These are phyloP conservation scores for Zizania latifolia DNA, from an alignment of 176 grass and related monocot genomes.

Conservation along the genomic window DNA sequence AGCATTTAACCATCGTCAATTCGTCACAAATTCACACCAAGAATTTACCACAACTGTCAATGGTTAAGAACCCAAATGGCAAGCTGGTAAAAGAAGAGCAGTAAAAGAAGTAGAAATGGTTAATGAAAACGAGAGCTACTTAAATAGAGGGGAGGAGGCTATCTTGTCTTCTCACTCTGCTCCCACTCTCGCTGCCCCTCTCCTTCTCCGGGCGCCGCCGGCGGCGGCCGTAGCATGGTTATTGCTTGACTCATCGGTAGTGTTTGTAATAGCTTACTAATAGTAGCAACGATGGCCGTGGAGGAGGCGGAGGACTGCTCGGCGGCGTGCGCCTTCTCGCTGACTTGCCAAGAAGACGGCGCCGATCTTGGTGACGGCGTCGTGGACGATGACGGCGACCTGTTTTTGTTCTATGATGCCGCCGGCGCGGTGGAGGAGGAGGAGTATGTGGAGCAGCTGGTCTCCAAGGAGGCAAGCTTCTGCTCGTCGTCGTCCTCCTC, in stretches of 20 bases:
- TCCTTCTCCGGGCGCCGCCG: slow-evolving; percentile 15
- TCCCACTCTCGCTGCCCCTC: background rate
- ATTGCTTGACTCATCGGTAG: background rate
- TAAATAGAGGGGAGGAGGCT: slow-evolving; percentile 35
- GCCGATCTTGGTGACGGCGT: slow-evolving; percentile 40
- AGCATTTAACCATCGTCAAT: no score
- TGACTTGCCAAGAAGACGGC: slow-evolving; percentile 74
- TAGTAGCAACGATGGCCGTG: slow-evolving; percentile 27
- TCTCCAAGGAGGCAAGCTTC: slow-evolving; percentile 64
- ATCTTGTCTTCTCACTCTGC: slow-evolving; percentile 23
- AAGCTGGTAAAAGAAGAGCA: background rate
- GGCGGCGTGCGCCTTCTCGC: slow-evolving; percentile 49
- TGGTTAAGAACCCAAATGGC: background rate
- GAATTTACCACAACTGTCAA: slow-evolving; percentile 20
- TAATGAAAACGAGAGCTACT: background rate
- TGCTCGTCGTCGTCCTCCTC: slow-evolving; percentile 38
- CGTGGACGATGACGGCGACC: slow-evolving; percentile 35
- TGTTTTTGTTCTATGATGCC: slow-evolving; percentile 13
- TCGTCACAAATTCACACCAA: no score
- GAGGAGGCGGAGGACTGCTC: slow-evolving; percentile 31
- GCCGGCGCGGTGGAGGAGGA: slow-evolving; percentile 17
- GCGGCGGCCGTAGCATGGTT: slow-evolving; percentile 10
- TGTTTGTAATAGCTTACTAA: no score
- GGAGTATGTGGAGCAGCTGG: slow-evolving; percentile 67
- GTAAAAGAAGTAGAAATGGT: background rate